Evolutionary conservation across 495 filamentous ascomycete species (phyloP), one percentile per base, ranked within the genome.

Genomic region (Chaetomium cochliodes): DNA sequence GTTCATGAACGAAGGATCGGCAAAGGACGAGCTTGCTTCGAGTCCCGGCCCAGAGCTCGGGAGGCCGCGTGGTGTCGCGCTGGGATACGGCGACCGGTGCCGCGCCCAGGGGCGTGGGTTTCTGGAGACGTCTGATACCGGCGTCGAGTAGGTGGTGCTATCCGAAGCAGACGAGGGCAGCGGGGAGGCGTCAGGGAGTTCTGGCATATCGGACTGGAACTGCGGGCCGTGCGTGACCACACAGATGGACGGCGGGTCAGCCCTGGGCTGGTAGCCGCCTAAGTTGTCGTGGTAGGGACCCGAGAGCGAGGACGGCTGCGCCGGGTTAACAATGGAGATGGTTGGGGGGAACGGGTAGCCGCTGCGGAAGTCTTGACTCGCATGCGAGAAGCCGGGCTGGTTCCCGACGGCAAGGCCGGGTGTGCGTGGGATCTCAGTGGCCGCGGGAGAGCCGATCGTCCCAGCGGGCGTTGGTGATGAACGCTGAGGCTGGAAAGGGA

Each of bases 81-180:
- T 58, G 13, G 67, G 72, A 51, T 74, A 74, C 13, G 70, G 66
- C 16, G 67, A 65, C 5, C 37, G 65, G 16, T 51, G 58, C 58
- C 13, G 55, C 49, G 51, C 50, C 59, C 62, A 63, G 11, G 60
- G 16, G 22, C 63, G 59, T 15, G 69, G 25, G 33, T 65, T 60
- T 25, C 58, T 47, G 3, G 68, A 53, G 39, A 67, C 69, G 18
- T 81, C 81, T n/a, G 81, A 81, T 8, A 62, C 68, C 0, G 78
- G 80, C 2, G 79, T 80, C 23, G 80, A 83, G 65, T 77, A 81
- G 30, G 71, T 77, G 67, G 71, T 77, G 68, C 82, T 84, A 47
- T 80, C 79, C 25, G 79, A 78, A 52, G 77, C 71, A 9, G 82
- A 82, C 41, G 81, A 82, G 4, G 78, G 71, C 75, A 76, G 80